Conservation (phyloP, 805 yeast species). For the Saccharomycopsis sp. region DNA sequence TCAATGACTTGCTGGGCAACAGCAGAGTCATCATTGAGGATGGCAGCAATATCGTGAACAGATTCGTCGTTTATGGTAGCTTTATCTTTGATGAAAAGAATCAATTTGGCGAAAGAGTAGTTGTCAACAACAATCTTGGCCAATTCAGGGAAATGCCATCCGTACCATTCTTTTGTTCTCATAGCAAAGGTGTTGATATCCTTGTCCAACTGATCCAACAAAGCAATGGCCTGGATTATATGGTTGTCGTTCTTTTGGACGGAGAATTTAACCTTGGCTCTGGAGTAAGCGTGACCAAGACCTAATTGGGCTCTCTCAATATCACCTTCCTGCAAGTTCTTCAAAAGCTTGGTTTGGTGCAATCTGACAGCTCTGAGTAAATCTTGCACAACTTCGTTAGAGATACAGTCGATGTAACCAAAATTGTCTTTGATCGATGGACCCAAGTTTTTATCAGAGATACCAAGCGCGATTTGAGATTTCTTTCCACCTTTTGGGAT, state of each 20-base stretch:
- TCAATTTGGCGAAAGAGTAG: slow-evolving; percentile 77
- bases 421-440: slow-evolving; percentile 90
- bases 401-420: slow-evolving; percentile 83
- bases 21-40: slow-evolving; percentile 83
- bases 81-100: slow-evolving; percentile 81
- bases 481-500: slow-evolving; percentile 73
- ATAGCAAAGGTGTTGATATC: slow-evolving; percentile 95
- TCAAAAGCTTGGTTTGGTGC: slow-evolving; percentile 81
- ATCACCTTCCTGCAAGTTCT: slow-evolving; percentile 91
- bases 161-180: slow-evolving; percentile 98
- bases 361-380: slow-evolving; percentile 90
- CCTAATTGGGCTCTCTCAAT: slow-evolving; percentile 97
- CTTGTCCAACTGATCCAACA: slow-evolving; percentile 95
- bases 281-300: slow-evolving; percentile 97
- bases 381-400: slow-evolving; percentile 92
- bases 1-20: slow-evolving; percentile 86
- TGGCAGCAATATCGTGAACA: slow-evolving; percentile 84
- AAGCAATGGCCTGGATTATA: slow-evolving; percentile 97
- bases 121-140: slow-evolving; percentile 88
- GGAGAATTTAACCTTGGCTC: slow-evolving; percentile 97
- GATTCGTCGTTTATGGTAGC: slow-evolving; percentile 71
- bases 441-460: slow-evolving; percentile 91
- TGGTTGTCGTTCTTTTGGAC: slow-evolving; percentile 99
- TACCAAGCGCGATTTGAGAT: slow-evolving; percentile 69
- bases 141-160: slow-evolving; percentile 98